Percentiles rank a stretch among this genome's conserved stretches.
Conservation (phyloP, 306 rosid genomes). For the Begonia fuchsioides region DNA sequence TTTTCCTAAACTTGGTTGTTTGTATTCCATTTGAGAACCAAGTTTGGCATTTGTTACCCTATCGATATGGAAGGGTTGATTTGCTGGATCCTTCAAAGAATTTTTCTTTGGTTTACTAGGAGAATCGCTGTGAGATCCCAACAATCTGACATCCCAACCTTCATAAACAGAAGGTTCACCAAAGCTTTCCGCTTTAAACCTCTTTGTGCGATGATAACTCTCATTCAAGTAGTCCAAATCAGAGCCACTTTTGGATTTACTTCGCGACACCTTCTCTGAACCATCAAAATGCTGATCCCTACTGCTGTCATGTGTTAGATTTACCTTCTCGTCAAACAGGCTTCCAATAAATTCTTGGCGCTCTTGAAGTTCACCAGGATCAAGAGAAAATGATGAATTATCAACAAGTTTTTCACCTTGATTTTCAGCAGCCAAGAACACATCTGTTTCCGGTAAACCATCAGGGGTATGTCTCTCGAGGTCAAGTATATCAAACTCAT, state of each 20-base stretch:
- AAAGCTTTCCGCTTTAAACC: slow-evolving; percentile 33
- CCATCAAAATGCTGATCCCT: slow-evolving; percentile 58
- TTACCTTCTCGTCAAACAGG: slow-evolving; percentile 55
- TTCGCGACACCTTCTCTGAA: slow-evolving; percentile 45
- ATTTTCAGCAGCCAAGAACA: slow-evolving; percentile 14
- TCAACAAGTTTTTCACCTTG: slow-evolving; percentile 22
- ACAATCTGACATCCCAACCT: slow-evolving; percentile 29
- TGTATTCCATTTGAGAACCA: slow-evolving; percentile 43
- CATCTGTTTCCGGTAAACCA: slow-evolving; percentile 36
- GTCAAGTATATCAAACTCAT: slow-evolving; percentile 52
- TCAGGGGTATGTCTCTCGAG: slow-evolving; percentile 49
- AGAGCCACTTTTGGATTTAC: slow-evolving; percentile 47
- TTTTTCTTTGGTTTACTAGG: slow-evolving; percentile 41
- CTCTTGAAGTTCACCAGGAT: slow-evolving; percentile 39
- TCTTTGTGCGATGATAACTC: slow-evolving; percentile 39
- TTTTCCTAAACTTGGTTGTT: slow-evolving; percentile 39
- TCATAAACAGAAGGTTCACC: slow-evolving; percentile 28
- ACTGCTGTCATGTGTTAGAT: slow-evolving; percentile 28
- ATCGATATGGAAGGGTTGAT: slow-evolving; percentile 39
- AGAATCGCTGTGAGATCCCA: slow-evolving; percentile 34
- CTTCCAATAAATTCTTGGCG: slow-evolving; percentile 46
- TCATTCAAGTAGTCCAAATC: slow-evolving; percentile 38
- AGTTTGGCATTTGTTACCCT: slow-evolving; percentile 35
- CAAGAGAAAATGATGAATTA: slow-evolving; percentile 31
- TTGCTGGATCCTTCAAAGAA: slow-evolving; percentile 26